phyloP scores from a whole-genome alignment of 306 rosid species.

The Aeschynomene evenia region DNA sequence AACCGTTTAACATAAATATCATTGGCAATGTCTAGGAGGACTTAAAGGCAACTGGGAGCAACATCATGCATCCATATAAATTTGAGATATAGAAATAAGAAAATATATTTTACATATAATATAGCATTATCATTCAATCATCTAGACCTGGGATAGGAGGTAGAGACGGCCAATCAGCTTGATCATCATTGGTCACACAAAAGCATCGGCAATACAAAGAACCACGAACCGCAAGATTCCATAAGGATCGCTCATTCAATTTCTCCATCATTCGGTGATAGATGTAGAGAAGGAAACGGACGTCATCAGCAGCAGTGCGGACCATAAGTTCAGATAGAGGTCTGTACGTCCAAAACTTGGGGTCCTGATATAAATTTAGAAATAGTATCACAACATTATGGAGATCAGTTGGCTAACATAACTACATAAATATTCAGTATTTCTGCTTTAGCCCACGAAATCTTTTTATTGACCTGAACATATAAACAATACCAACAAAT shows the following conservation, averaged over 20 bases:
- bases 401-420: neutral
- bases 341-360: conserved; percentile 86
- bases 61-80: conserved; percentile 7
- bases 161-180: conserved; percentile 84
- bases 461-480: conserved; percentile 5
- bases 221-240: conserved; percentile 95
- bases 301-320: conserved; percentile 96
- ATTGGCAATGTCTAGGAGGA: neutral
- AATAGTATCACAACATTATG: conserved; percentile 6
- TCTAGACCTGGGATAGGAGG: conserved; percentile 81
- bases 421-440: conserved; percentile 4
- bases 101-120: neutral
- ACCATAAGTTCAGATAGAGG: conserved; percentile 94
- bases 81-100: conserved; percentile 9
- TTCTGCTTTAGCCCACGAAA: conserved; percentile 2
- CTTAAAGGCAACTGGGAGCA: conserved; percentile 6
- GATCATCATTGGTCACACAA: conserved; percentile 61
- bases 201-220: conserved; percentile 91
- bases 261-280: conserved; percentile 88
- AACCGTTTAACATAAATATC: conserved; percentile 20
- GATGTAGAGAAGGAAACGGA: conserved; percentile 89
- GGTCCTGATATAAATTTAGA: conserved; percentile 61
- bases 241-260: conserved; percentile 64
- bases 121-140: conserved; percentile 7
- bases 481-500: conserved; percentile 13